Conservation (phyloP, 1,284 basidiomycete genomes). For the Amylostereum areolatum region DNA sequence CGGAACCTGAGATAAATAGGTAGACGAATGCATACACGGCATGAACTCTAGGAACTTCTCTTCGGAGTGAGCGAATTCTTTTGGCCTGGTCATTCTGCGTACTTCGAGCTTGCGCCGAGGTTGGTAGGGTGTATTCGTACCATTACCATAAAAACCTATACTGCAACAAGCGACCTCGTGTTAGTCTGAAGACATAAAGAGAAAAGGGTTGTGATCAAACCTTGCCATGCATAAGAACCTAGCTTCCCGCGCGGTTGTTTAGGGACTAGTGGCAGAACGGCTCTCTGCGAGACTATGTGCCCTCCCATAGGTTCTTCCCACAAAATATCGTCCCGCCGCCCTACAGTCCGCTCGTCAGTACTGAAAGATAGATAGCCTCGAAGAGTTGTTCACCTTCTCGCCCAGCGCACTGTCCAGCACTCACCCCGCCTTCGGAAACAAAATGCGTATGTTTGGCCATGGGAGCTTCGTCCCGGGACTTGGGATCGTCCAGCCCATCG, state of each 20-base stretch:
- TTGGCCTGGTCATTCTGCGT: too few species aligned
- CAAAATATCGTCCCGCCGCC: slow-evolving; percentile 53
- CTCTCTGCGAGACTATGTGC: slow-evolving; percentile 58
- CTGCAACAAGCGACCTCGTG: too few species aligned
- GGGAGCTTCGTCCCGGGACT: slow-evolving; percentile 48
- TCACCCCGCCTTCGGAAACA: slow-evolving; percentile 62
- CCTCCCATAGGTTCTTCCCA: slow-evolving; percentile 59
- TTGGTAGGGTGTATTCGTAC: too few species aligned
- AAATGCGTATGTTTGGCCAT: slow-evolving; percentile 54
- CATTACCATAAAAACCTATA: too few species aligned
- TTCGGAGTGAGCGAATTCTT: too few species aligned
- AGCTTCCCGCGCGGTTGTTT: slow-evolving; percentile 51
- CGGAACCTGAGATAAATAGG: too few species aligned
- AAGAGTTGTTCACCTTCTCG: slow-evolving; percentile 38
- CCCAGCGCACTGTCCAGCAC: slow-evolving; percentile 55
- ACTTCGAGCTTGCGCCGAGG: too few species aligned
- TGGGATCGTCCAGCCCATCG: slow-evolving; percentile 57
- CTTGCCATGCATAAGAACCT: slow-evolving; percentile 79
- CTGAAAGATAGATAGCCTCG: background rate
- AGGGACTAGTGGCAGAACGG: slow-evolving; percentile 61
- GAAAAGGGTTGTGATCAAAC: slow-evolving; percentile 26
- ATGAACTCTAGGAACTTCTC: too few species aligned
- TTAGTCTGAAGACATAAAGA: background rate
- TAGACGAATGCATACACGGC: too few species aligned
- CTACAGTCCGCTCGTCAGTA: background rate